Evolutionary conservation across 805 yeast genomes (phyloP).

Genomic region (Pichia occidentalis): DNA sequence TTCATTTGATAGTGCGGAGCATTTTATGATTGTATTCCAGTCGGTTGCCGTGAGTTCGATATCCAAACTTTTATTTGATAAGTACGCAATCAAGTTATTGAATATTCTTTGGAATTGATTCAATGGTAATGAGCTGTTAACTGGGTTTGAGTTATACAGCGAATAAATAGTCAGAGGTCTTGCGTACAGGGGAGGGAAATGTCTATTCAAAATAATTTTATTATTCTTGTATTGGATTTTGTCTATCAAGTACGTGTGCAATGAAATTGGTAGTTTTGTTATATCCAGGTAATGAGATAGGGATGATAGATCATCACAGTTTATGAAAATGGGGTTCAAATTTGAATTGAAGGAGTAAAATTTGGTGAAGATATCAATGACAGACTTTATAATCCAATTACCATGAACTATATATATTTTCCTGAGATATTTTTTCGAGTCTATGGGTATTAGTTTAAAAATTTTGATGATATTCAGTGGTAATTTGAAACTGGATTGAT

Average conservation of each 20-base stretch:
- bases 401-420: slow-evolving; percentile 82
- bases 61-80: slow-evolving; percentile 24
- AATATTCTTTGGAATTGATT: slow-evolving; percentile 28
- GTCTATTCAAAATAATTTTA: slow-evolving; percentile 46
- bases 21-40: slow-evolving; percentile 27
- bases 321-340: slow-evolving; percentile 20
- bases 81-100: slow-evolving; percentile 29
- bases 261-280: slow-evolving; percentile 66
- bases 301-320: slow-evolving; percentile 31
- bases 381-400: slow-evolving; percentile 78
- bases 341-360: slow-evolving; percentile 31
- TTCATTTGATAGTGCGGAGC: slow-evolving; percentile 22
- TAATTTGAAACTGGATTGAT: slow-evolving; percentile 16
- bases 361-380: slow-evolving; percentile 63
- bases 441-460: slow-evolving; percentile 49
- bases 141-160: not conserved
- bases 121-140: slow-evolving; percentile 21
- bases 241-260: slow-evolving; percentile 57
- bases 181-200: slow-evolving; percentile 29
- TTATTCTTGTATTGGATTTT: slow-evolving; percentile 50
- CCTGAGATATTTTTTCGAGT: slow-evolving; percentile 44
- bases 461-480: slow-evolving; percentile 35
- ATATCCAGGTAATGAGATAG: slow-evolving; percentile 58
- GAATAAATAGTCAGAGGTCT: slow-evolving; percentile 22
- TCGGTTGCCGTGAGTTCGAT: slow-evolving; percentile 19